Evolutionary conservation across 2,329 filamentous ascomycete genomes (phyloP).

Genomic region (Neopestalotiopsis rosae): DNA sequence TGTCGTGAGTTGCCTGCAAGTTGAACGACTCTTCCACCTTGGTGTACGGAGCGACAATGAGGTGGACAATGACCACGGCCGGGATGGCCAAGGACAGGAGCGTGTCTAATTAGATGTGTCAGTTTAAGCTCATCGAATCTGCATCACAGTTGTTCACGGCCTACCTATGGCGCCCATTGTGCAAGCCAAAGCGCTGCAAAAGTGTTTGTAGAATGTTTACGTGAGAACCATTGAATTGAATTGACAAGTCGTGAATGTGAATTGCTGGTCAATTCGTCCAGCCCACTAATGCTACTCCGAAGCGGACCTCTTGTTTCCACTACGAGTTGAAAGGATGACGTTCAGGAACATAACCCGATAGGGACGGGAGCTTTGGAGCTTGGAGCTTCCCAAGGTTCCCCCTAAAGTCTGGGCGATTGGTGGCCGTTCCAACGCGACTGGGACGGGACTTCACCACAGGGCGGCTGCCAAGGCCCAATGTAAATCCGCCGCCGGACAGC

Average conservation of each 20-base stretch:
- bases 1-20: slow-evolving; percentile 90
- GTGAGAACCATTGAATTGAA: not conserved
- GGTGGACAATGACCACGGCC: slow-evolving; percentile 68
- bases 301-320: not conserved
- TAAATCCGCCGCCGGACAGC: slow-evolving; percentile 15
- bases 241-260: not conserved
- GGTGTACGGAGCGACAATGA: slow-evolving; percentile 81
- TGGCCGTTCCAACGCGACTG: not conserved
- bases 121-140: not conserved
- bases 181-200: not conserved
- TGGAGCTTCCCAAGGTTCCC: not conserved
- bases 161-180: slow-evolving; percentile 14
- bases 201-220: not conserved
- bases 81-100: slow-evolving; percentile 64
- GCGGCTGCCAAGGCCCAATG: not conserved
- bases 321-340: slow-evolving; percentile 4
- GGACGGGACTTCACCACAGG: too few relatives aligned
- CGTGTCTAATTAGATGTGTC: slow-evolving; percentile 41
- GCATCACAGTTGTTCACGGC: not conserved
- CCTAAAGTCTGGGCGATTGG: not conserved
- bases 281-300: not conserved
- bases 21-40: slow-evolving; percentile 99
- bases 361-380: not conserved
- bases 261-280: not conserved
- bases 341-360: not conserved